Evolutionary conservation across 495 filamentous ascomycete species (phyloP).

Genomic region (Lasiosphaeria ovina): DNA sequence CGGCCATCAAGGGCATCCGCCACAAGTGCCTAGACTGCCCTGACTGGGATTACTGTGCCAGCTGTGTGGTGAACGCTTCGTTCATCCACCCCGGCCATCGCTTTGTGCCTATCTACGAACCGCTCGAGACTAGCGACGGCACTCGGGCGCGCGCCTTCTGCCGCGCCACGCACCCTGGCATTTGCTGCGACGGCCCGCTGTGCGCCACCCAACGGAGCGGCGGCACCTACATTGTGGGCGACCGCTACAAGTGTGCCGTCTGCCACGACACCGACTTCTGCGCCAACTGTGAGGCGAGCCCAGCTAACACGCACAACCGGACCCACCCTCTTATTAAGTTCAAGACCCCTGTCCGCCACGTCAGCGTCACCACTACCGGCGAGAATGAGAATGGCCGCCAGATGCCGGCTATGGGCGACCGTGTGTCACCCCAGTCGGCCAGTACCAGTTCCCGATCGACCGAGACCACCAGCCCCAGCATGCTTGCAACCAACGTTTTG

Average conservation of each 20-base stretch:
- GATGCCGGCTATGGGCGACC: conserved; percentile 69
- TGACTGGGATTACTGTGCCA: conserved; percentile 94
- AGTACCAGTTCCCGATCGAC: conserved; percentile 46
- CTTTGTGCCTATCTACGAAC: conserved; percentile 84
- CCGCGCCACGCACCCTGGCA: conserved; percentile 67
- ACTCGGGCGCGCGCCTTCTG: conserved; percentile 34
- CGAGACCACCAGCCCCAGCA: conserved; percentile 49
- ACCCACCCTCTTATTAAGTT: conserved; percentile 97
- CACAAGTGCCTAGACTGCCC: conserved; percentile 98
- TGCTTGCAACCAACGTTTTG: conserved; percentile 63
- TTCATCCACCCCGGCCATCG: conserved; percentile 79
- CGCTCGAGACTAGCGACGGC: conserved; percentile 53
- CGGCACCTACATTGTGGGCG: conserved; percentile 72
- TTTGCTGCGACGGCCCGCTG: conserved; percentile 93
- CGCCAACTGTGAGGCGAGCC: conserved; percentile 85
- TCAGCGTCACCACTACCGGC: conserved; percentile 79
- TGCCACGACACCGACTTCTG: conserved; percentile 98
- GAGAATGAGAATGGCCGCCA: conserved; percentile 64
- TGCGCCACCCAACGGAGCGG: conserved; percentile 59
- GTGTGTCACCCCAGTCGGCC: conserved; percentile 22
- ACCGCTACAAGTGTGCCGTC: conserved; percentile 95
- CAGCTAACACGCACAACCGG: conserved; percentile 80
- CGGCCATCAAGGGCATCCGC: conserved; percentile 82
- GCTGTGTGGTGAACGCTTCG: conserved; percentile 63
- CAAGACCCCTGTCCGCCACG: conserved; percentile 87